Evolutionary conservation across 2,329 filamentous ascomycete genomes (phyloP).

Genomic region (Colletotrichum tropicale): DNA sequence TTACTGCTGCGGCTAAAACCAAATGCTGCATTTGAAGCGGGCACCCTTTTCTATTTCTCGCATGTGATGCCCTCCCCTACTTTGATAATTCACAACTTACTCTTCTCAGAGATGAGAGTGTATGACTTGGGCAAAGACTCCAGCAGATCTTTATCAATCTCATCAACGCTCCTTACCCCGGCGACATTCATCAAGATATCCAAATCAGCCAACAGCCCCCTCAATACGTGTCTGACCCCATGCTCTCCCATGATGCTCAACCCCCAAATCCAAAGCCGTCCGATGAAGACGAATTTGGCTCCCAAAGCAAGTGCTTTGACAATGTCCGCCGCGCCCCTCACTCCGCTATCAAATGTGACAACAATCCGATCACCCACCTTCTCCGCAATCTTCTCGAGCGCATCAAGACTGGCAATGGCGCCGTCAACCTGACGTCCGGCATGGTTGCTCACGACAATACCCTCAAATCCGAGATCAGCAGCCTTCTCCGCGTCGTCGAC

Average conservation of each 20-base stretch:
- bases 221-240: slow-evolving; percentile 1
- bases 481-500: slow-evolving; percentile 61
- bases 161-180: slow-evolving; percentile 49
- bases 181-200: slow-evolving; percentile 62
- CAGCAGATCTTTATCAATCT: slow-evolving; percentile 28
- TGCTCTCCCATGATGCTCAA: slow-evolving; percentile 20
- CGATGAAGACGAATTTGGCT: slow-evolving; percentile 62
- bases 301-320: slow-evolving; percentile 63
- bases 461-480: slow-evolving; percentile 62
- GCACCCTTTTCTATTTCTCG: not conserved
- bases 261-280: slow-evolving; percentile 59
- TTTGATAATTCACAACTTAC: not conserved
- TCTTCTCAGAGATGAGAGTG: not conserved
- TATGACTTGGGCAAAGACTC: slow-evolving; percentile 11
- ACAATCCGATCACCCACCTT: slow-evolving; percentile 17
- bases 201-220: slow-evolving; percentile 49
- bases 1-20: not conserved
- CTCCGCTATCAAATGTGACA: slow-evolving; percentile 49
- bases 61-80: not conserved
- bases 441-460: slow-evolving; percentile 66
- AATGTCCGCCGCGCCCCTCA: slow-evolving; percentile 62
- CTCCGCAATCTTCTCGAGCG: slow-evolving; percentile 47
- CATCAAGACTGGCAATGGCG: slow-evolving; percentile 55
- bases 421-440: slow-evolving; percentile 54
- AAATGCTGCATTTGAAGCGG: not conserved